These are phyloP conservation scores for Somion occarium DNA, from an alignment of 1,284 basidiomycete species.

Conservation along the genomic window DNA sequence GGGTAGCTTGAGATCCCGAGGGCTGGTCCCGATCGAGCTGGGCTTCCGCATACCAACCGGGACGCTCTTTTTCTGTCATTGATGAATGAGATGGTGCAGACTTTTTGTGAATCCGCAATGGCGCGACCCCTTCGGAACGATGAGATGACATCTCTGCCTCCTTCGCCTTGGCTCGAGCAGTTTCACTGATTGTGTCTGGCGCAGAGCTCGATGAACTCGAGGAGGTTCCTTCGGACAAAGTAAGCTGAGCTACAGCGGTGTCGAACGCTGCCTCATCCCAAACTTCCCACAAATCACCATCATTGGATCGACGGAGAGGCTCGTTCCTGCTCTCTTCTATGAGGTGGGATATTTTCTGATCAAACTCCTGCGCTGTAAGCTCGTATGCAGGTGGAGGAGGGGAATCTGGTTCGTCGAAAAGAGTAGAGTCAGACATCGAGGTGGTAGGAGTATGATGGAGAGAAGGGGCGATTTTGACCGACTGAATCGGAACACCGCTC, in stretches of 20 bases:
- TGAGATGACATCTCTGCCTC: constrained; percentile 1
- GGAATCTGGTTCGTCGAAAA: constrained; percentile 17
- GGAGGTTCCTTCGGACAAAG: constrained; percentile 10
- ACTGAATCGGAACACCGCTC: neutral
- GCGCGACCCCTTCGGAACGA: constrained; percentile 17
- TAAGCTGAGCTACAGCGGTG: constrained; percentile 22
- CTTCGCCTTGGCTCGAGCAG: neutral
- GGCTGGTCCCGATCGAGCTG: constrained; percentile 13
- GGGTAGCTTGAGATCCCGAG: neutral
- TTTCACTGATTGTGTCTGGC: neutral
- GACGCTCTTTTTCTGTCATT: constrained; percentile 23
- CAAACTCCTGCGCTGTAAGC: constrained; percentile 49
- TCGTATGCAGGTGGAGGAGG: constrained; percentile 45
- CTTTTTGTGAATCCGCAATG: constrained; percentile 27
- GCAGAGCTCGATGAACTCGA: constrained; percentile 8
- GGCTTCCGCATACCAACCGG: constrained; percentile 29
- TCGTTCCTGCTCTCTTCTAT: constrained; percentile 31
- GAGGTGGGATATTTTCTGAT: constrained; percentile 46
- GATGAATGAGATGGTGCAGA: constrained; percentile 9
- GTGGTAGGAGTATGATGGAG: neutral
- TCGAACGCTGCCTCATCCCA: constrained; percentile 46
- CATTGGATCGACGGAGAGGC: constrained; percentile 17
- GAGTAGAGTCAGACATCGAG: constrained; percentile 8
- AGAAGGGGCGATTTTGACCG: constrained; percentile 1
- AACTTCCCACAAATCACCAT: constrained; percentile 43